Evolutionary conservation across 495 filamentous ascomycete genomes (phyloP).

Genomic region (Filosporella fistucella): DNA sequence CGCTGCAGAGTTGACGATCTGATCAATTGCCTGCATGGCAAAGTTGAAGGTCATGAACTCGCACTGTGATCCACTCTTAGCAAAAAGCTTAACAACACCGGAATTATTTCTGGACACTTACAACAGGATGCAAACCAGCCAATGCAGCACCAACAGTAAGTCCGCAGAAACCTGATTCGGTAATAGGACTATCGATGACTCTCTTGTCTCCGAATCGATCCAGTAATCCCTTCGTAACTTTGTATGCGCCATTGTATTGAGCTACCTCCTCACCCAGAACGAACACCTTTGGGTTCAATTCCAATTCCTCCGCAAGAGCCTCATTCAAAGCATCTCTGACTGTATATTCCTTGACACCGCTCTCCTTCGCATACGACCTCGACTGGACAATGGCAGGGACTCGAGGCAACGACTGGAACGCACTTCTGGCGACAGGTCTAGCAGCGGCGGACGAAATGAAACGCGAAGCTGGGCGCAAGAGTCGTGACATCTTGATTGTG

Average conservation of each 20-base stretch:
- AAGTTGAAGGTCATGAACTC: conserved; percentile 99
- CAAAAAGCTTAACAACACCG: background rate
- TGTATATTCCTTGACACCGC: conserved; percentile 83
- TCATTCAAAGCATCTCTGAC: conserved; percentile 97
- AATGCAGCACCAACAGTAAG: conserved; percentile 91
- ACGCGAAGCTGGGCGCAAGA: conserved; percentile 76
- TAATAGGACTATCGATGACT: conserved; percentile 98
- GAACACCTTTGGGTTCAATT: conserved; percentile 90
- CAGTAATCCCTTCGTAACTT: conserved; percentile 94
- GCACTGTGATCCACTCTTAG: conserved; percentile 51
- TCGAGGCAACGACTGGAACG: conserved; percentile 43
- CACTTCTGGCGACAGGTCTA: conserved; percentile 41
- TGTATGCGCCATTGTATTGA: conserved; percentile 99
- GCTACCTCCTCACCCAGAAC: conserved; percentile 96
- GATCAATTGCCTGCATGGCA: conserved; percentile 99
- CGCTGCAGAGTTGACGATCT: conserved; percentile 98
- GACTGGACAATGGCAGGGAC: conserved; percentile 38
- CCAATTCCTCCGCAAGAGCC: conserved; percentile 94
- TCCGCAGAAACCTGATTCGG: conserved; percentile 91
- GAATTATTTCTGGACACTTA: conserved; percentile 46
- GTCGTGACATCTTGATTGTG: conserved; percentile 52
- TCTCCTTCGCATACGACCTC: conserved; percentile 48
- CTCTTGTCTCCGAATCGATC: conserved; percentile 97
- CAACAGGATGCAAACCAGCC: conserved; percentile 88
- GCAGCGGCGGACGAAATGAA: conserved; percentile 67